A percentile compares a stretch with the other conserved stretches of the same genome.
These are phyloP conservation scores for Entonaema liquescens DNA, from an alignment of 495 filamentous ascomycete genomes.

Conservation along the genomic window DNA sequence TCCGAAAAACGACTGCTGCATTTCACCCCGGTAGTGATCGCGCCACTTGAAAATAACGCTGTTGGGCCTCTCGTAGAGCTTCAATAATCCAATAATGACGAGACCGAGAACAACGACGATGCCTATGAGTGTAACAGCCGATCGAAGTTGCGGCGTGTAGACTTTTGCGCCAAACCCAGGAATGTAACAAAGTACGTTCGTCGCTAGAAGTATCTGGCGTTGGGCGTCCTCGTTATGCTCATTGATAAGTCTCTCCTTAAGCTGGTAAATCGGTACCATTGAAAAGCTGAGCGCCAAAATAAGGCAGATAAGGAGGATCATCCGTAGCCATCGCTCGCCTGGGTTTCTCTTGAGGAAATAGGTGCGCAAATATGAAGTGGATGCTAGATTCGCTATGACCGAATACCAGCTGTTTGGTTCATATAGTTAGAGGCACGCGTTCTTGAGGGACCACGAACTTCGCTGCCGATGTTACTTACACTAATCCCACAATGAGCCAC, in stretches of 20 bases:
- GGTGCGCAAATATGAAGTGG: slow-evolving; percentile 31
- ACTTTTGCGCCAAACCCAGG: slow-evolving; percentile 25
- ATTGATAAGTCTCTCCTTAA: slow-evolving; percentile 36
- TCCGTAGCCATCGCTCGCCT: slow-evolving; percentile 33
- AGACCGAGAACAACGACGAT: slow-evolving; percentile 24
- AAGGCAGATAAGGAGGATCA: slow-evolving; percentile 30
- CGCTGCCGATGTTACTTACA: slow-evolving; percentile 27
- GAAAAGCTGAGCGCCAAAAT: slow-evolving; percentile 32
- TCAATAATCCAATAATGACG: slow-evolving; percentile 21
- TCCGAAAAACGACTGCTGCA: slow-evolving; percentile 37
- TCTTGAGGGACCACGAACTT: neutral
- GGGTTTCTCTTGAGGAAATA: slow-evolving; percentile 32
- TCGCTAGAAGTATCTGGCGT: slow-evolving; percentile 27
- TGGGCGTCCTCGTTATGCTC: slow-evolving; percentile 29
- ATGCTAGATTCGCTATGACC: slow-evolving; percentile 37
- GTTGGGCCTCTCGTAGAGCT: slow-evolving; percentile 30
- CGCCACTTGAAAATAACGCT: slow-evolving; percentile 38
- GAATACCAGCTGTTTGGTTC: slow-evolving; percentile 34
- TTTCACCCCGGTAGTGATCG: slow-evolving; percentile 34
- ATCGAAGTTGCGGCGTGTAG: slow-evolving; percentile 33
- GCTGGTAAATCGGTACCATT: slow-evolving; percentile 38
- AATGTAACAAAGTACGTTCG: slow-evolving; percentile 38
- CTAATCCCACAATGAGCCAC: slow-evolving; percentile 41
- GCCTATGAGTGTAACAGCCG: slow-evolving; percentile 24
- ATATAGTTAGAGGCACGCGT: slow-evolving; percentile 5